A percentile compares a stretch with the other conserved stretches of the same genome.
Conservation (phyloP, 768 basidiomycete genomes). For the Boletus subparvulus region DNA sequence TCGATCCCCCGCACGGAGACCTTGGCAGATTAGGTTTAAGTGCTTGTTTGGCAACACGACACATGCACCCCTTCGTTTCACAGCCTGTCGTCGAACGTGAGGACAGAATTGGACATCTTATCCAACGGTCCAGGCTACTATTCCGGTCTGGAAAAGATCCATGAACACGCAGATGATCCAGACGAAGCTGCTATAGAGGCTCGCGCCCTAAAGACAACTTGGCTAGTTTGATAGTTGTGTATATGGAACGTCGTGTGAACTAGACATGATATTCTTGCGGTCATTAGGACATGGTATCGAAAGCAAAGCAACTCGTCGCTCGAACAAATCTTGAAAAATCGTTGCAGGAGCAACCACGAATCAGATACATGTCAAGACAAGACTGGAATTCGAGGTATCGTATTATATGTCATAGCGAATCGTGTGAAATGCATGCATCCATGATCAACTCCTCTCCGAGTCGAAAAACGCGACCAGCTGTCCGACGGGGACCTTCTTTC, state of each 20-base stretch:
- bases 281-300: background rate
- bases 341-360: background rate
- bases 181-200: background rate
- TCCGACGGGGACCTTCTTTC: slow-evolving; percentile 69
- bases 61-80: too few relatives aligned
- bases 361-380: slow-evolving; percentile 2
- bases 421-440: background rate
- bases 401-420: background rate
- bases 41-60: too few relatives aligned
- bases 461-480: slow-evolving; percentile 88
- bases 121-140: too few relatives aligned
- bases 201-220: background rate
- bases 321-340: background rate
- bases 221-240: background rate
- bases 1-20: background rate
- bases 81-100: too few relatives aligned
- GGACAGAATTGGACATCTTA: too few relatives aligned
- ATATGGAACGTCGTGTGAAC: background rate
- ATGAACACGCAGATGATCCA: too few relatives aligned
- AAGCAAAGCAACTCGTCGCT: background rate
- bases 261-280: background rate
- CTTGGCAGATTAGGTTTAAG: too few relatives aligned
- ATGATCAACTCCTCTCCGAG: slow-evolving; percentile 22
- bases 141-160: too few relatives aligned
- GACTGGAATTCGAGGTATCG: background rate